These are phyloP conservation scores for Sextonia rubra DNA, from an alignment of 164 flowering plant genomes.

Conservation along the genomic window DNA sequence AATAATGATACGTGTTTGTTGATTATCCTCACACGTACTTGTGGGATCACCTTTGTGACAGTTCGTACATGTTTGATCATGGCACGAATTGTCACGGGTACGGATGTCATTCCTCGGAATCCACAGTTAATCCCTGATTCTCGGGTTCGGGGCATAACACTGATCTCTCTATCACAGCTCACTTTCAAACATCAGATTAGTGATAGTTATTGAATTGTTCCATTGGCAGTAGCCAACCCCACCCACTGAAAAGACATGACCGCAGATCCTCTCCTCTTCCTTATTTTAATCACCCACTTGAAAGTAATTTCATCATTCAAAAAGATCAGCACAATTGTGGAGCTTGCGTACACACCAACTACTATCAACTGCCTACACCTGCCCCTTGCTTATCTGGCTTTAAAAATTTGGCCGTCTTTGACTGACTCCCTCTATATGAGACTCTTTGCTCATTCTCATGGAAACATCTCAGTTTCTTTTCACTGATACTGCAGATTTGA, in stretches of 20 bases:
- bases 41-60: no score
- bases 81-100: no score
- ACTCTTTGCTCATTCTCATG: background rate
- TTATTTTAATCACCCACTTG: background rate
- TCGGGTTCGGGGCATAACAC: no score
- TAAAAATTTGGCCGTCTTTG: conserved; percentile 2
- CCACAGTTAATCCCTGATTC: no score
- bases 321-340: background rate
- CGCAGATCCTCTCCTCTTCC: background rate
- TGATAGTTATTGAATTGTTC: conserved; percentile 27
- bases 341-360: conserved; percentile 11
- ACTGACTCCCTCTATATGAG: background rate
- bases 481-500: background rate
- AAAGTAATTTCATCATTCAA: no score
- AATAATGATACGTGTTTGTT: no score
- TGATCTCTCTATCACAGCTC: background rate
- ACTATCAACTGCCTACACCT: conserved; percentile 10
- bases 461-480: no score
- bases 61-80: no score
- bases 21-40: no score
- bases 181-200: background rate
- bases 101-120: no score
- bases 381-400: conserved; percentile 3
- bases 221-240: conserved; percentile 42
- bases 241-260: conserved; percentile 16